Percentiles rank a stretch among this genome's conserved stretches.
These are phyloP conservation scores for Solanum pinnatisectum DNA, from an alignment of 257 asterid genomes.

Conservation along the genomic window DNA sequence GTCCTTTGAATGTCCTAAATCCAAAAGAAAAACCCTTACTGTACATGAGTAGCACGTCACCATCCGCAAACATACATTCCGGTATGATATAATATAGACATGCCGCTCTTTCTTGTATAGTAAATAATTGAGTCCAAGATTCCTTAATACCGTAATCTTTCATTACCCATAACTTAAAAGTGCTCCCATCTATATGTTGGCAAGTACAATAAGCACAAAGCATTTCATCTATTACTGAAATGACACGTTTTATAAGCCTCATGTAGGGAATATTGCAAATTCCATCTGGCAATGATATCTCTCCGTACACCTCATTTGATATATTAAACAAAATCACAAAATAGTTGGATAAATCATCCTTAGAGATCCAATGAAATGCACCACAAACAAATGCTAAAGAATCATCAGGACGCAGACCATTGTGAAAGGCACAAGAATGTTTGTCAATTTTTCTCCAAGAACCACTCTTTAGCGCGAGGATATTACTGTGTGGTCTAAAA, in stretches of 20 bases:
- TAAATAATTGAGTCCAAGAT: neutral
- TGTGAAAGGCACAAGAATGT: neutral
- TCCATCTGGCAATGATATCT: neutral
- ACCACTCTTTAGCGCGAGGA: neutral
- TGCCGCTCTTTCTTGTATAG: accelerated
- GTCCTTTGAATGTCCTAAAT: neutral
- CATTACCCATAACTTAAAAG: neutral
- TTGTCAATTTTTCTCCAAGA: neutral
- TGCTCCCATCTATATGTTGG: neutral
- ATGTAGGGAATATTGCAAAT: neutral
- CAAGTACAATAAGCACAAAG: neutral
- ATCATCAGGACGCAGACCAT: neutral
- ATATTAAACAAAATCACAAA: neutral
- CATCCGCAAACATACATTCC: neutral
- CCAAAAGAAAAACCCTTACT: neutral
- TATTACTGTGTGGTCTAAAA: neutral
- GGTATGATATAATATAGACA: neutral
- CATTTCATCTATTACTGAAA: neutral
- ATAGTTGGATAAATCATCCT: neutral
- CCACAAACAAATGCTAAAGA: neutral
- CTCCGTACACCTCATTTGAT: neutral
- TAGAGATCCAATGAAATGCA: neutral
- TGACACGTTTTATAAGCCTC: accelerated
- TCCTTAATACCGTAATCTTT: neutral
- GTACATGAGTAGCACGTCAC: neutral